Percentiles rank a stretch among this genome's conserved stretches.
These are phyloP conservation scores for Vanrija pseudolonga DNA, from an alignment of 1,284 basidiomycete genomes.

Conservation along the genomic window DNA sequence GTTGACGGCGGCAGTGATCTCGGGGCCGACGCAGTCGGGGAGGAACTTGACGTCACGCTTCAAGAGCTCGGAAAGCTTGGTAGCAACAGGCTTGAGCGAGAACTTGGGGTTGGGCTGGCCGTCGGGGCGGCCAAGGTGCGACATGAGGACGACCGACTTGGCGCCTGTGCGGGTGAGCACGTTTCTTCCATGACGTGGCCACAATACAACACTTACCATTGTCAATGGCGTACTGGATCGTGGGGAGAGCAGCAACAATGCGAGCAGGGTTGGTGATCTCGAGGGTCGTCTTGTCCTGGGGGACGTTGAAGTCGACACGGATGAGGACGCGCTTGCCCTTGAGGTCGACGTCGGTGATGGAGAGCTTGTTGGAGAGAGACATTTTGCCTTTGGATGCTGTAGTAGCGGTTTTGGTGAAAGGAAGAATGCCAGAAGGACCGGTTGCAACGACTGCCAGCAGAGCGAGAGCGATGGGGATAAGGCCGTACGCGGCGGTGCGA, in stretches of 20 bases:
- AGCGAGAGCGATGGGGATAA: not conserved
- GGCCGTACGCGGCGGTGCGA: not conserved
- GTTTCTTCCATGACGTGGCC: not conserved
- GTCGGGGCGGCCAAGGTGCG: constrained; percentile 95
- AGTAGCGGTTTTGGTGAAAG: constrained; percentile 1
- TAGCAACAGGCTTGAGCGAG: constrained; percentile 78
- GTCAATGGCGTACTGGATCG: constrained; percentile 90
- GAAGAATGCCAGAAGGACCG: not conserved
- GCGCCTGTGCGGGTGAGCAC: constrained; percentile 58
- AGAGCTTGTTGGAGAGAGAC: constrained; percentile 93
- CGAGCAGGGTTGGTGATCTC: constrained; percentile 92
- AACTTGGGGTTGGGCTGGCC: constrained; percentile 86
- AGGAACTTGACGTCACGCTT: constrained; percentile 73
- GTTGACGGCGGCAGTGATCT: constrained; percentile 74
- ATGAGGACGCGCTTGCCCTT: constrained; percentile 82
- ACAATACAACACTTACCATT: constrained; percentile 69
- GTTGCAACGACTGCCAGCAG: not conserved
- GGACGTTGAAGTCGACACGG: constrained; percentile 98
- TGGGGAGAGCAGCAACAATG: constrained; percentile 93
- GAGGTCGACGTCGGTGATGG: constrained; percentile 88
- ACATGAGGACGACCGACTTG: constrained; percentile 86
- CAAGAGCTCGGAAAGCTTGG: constrained; percentile 68
- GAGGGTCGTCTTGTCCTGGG: constrained; percentile 65
- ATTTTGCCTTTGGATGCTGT: constrained; percentile 55
- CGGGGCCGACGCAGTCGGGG: constrained; percentile 77